Base-by-base conservation (phyloP, 2,329 filamentous ascomycete genomes). In the Aspergillus ruber region DNA sequence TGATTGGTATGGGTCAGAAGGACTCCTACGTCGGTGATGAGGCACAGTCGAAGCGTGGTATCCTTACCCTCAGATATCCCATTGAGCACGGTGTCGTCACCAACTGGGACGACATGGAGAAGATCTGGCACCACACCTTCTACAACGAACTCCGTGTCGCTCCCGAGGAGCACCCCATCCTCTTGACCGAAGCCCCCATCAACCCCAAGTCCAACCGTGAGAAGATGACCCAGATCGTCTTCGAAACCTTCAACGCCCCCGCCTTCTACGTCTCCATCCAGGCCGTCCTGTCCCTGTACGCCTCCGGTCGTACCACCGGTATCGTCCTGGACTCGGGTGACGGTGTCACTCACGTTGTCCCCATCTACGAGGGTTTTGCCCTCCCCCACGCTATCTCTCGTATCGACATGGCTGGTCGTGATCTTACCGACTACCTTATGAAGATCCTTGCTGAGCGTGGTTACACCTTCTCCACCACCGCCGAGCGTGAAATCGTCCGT, bases 51-150 rank as follows among this genome's bases (percentile, higher is more conserved):
- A 98, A 98, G 90, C 91, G 93, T 93, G 93, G 93, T 95, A 97
- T 98, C 80, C 85, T 98, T 67, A 97, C 91, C 58, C 84, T 98
- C 74, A 86, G 93, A 82, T 98, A 98, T 80, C 93, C 93, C 73
- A 98, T 98, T 74, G 93, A 98, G 84, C 93, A 98, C 85, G 93
- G 93, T 93, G 93, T 98, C 69, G 93, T 98, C 73, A 98, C 93
- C 80, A 97, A 97, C 88, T 98, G 93, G 93, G 93, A 98, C 76
- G 93, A 97, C 77, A 97, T 97, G 93, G 93, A 97, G 83, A 97
- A 97, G 86, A 97, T 98, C 68, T 98, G 93, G 93, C 93, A 98
- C 78, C 93, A 98, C 88, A 97, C 93, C 73, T 98, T 98, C 84
- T 98, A 97, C 88, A 98, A 98, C 81, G 93, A 98, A 83, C 84